Base-by-base conservation (phyloP, 2,329 filamentous ascomycete species). In the Septoria linicola region DNA sequence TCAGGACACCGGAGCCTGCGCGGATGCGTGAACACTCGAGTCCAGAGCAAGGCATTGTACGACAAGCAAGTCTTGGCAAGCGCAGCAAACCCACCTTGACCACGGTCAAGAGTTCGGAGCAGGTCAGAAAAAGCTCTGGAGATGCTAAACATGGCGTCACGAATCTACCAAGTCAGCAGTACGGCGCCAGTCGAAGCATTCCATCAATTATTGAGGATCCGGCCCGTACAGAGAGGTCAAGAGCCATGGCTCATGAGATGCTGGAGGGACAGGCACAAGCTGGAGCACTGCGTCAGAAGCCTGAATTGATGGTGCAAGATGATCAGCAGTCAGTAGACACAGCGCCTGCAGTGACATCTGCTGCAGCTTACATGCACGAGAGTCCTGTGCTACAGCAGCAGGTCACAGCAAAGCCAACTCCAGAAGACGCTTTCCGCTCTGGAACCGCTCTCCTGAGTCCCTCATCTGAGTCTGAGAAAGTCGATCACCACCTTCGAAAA, bases 11-110 rank as follows among this genome's bases (percentile, higher is more conserved):
- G 10, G 35, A 51, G 11, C 32, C 42, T 17, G 30, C 36, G 7
- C 46, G 34, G 17, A 21, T 42, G 17, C 32, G 41, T 31, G 46
- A 49, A 30, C 31, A 44, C 19, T 44, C 55, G 8, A 58, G 54
- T 31, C 53, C 59, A 5, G 61, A 61, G 41, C 49, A 54, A 1
- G 41, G 51, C 11, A 32, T 76, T n/a, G 70, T 77, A 35, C 65
- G 75, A 46, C 72, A 77, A 58, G 75, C 75, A 8, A 78, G 75
- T 62, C 55, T 77, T 20, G 75, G 75, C 13, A 70, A 73, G 55
- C 69, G 73, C 46, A 73, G 70, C 13, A 76, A 72, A 55, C 75
- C 75, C 4, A 74, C 72, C 6, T 57, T 78, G 54, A 76, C 73
- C 49, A 76, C 72, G 0, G 75, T 77, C 49, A 74, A 70, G 55